Percentiles rank a stretch among this genome's conserved stretches.
These are phyloP conservation scores for Orbilia quercus DNA, from an alignment of 2,329 filamentous ascomycete genomes.

Conservation along the genomic window DNA sequence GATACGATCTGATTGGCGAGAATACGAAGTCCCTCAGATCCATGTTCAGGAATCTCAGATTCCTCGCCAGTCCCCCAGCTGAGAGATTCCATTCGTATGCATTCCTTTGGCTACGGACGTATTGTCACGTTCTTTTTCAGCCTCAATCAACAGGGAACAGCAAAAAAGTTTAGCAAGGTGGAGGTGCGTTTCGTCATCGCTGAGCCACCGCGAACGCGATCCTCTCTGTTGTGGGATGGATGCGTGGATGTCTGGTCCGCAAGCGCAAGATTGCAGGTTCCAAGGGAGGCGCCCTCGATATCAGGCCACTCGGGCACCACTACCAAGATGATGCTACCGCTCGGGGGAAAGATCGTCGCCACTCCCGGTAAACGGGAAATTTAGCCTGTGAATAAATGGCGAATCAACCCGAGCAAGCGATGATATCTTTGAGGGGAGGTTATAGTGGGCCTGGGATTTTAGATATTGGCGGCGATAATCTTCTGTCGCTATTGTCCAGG, in stretches of 20 bases:
- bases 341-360: conserved; percentile 43
- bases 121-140: conserved; percentile 15
- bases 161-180: conserved; percentile 12
- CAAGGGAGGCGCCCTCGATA: conserved; percentile 20
- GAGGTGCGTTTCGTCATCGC: conserved; percentile 14
- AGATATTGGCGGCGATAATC: no score
- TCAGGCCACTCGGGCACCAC: conserved; percentile 50
- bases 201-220: no score
- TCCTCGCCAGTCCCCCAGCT: neutral
- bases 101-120: no score
- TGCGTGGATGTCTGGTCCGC: no score
- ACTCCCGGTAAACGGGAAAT: conserved; percentile 22
- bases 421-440: neutral
- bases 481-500: no score
- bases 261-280: conserved; percentile 20
- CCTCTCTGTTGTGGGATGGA: conserved; percentile 4
- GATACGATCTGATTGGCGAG: conserved; percentile 43
- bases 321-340: conserved; percentile 18
- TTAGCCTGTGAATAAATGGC: neutral
- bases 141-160: conserved; percentile 15
- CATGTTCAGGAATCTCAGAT: conserved; percentile 16
- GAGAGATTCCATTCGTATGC: no score
- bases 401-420: conserved; percentile 2
- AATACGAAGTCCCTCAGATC: conserved; percentile 25
- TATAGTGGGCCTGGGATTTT: conserved; percentile 1